Evolutionary conservation across 2,329 filamentous ascomycete species (phyloP).

Genomic region (Cercospora nicotianae): DNA sequence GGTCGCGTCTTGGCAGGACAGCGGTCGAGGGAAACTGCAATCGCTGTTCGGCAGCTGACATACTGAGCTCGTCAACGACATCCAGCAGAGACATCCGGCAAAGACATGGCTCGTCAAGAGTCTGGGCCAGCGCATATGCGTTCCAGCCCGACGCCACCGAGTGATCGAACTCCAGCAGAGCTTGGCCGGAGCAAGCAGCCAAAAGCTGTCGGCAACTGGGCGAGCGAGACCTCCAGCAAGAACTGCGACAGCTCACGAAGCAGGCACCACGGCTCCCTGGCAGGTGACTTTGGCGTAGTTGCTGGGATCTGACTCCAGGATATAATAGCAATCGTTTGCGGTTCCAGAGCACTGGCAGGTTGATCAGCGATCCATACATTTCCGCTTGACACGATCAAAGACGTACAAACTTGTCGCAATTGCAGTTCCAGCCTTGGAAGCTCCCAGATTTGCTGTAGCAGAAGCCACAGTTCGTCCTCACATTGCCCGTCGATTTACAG

Average conservation of each 20-base stretch:
- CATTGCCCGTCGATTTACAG: constrained; percentile 6
- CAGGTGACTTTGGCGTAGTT: constrained; percentile 6
- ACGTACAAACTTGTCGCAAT: constrained; percentile 17
- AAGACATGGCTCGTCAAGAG: background rate
- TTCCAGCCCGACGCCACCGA: background rate
- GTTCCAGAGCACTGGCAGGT: constrained; percentile 11
- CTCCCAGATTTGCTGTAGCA: constrained; percentile 3
- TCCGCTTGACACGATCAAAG: background rate
- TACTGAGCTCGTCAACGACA: background rate
- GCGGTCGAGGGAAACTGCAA: background rate
- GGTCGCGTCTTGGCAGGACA: background rate
- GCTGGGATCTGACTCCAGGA: constrained; percentile 9
- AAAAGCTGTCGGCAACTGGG: background rate
- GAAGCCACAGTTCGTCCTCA: constrained; percentile 15
- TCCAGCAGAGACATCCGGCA: background rate
- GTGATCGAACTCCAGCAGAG: background rate
- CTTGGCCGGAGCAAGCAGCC: background rate
- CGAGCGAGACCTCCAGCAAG: background rate
- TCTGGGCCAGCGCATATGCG: background rate
- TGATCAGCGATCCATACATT: background rate
- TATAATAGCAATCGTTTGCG: constrained; percentile 13
- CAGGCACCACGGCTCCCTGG: background rate
- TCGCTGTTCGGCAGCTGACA: background rate
- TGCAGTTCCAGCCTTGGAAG: constrained; percentile 17
- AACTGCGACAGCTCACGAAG: background rate